Evolutionary conservation across 352 stramenopile species (phyloP).

Genomic region (Pythium myriotylum): DNA sequence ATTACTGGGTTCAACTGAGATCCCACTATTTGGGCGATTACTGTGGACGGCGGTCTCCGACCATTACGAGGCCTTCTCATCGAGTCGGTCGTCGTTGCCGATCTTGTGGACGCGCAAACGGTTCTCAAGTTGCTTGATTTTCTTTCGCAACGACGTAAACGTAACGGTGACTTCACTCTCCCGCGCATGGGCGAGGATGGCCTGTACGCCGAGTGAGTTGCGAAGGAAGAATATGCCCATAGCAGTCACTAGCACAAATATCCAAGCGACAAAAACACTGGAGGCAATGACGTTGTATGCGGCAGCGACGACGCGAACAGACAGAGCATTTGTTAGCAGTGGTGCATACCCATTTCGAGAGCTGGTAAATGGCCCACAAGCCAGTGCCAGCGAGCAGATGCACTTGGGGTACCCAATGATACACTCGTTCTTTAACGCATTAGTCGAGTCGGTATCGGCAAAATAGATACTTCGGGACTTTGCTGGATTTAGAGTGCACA

Average conservation of each 20-base stretch:
- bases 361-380: constrained; percentile 61
- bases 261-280: constrained; percentile 46
- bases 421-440: constrained; percentile 32
- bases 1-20: too few species aligned
- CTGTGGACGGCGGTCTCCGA: not conserved
- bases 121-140: constrained; percentile 70
- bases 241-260: constrained; percentile 34
- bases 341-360: constrained; percentile 46
- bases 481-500: constrained; percentile 37
- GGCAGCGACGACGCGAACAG: constrained; percentile 31
- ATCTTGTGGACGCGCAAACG: constrained; percentile 56
- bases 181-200: constrained; percentile 43
- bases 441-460: constrained; percentile 1
- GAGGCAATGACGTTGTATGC: constrained; percentile 40
- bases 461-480: constrained; percentile 52
- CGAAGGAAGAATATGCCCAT: constrained; percentile 52
- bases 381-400: constrained; percentile 43
- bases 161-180: constrained; percentile 55
- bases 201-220: constrained; percentile 56
- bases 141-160: constrained; percentile 54
- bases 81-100: constrained; percentile 4
- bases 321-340: constrained; percentile 35
- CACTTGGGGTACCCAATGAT: constrained; percentile 55
- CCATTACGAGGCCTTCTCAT: not conserved
- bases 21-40: too few species aligned